Conservation (phyloP, 148 eudicot genomes). For the Nepenthes mirabilis region DNA sequence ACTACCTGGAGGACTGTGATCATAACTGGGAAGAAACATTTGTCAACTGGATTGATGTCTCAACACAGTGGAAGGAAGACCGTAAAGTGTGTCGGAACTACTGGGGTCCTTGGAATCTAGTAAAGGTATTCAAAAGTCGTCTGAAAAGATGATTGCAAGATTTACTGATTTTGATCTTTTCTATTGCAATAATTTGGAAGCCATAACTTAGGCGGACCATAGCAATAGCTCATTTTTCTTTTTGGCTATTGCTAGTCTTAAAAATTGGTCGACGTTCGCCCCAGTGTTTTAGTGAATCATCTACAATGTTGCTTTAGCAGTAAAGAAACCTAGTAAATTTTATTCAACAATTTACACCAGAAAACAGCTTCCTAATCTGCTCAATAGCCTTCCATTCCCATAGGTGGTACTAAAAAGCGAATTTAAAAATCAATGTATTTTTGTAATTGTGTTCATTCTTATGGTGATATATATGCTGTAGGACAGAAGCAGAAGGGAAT, state of each 20-base stretch:
- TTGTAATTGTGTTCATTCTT: constrained; percentile 8
- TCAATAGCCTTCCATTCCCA: background rate
- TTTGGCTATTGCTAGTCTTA: background rate
- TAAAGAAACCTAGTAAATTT: too few species aligned
- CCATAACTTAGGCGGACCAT: background rate
- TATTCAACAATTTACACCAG: too few species aligned
- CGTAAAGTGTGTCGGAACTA: constrained; percentile 29
- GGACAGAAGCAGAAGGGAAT: constrained; percentile 99
- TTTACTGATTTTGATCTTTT: background rate
- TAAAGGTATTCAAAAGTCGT: constrained; percentile 43
- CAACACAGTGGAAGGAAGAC: constrained; percentile 52
- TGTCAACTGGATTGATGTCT: constrained; percentile 50
- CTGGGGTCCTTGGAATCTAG: constrained; percentile 84
- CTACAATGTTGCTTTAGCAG: too few species aligned
- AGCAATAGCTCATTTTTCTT: background rate
- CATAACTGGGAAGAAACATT: constrained; percentile 86
- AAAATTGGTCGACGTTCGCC: too few species aligned
- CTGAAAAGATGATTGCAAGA: background rate
- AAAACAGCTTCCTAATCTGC: background rate
- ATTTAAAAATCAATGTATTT: background rate
- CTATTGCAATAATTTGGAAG: background rate
- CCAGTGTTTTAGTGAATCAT: too few species aligned
- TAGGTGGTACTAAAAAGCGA: background rate
- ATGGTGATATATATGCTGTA: constrained; percentile 33
- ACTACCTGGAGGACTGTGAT: constrained; percentile 55